These are phyloP conservation scores for Decorospora gaudefroyi DNA, from an alignment of 2,329 filamentous ascomycete genomes.

Conservation along the genomic window DNA sequence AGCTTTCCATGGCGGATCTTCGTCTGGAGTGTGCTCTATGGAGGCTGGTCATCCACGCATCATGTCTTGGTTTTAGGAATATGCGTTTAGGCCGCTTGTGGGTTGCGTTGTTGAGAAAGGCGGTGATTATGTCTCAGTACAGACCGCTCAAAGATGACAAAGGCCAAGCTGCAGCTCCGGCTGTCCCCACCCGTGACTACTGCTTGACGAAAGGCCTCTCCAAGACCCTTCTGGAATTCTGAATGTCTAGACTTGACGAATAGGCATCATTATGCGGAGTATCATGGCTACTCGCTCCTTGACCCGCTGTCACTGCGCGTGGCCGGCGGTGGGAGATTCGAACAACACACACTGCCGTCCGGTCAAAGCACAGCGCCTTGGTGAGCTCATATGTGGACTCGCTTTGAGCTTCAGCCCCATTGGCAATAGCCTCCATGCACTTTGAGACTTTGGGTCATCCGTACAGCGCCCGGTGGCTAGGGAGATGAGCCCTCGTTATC, in stretches of 20 bases:
- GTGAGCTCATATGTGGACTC: constrained; percentile 4
- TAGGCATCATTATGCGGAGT: constrained; percentile 14
- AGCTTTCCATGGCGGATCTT: constrained; percentile 14
- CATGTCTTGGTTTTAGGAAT: constrained; percentile 12
- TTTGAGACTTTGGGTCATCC: constrained; percentile 21
- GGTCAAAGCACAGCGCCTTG: constrained; percentile 21
- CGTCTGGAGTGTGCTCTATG: constrained; percentile 28
- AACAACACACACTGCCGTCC: constrained; percentile 32
- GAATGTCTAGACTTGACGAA: constrained; percentile 11
- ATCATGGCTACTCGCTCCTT: constrained; percentile 15
- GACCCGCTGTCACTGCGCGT: constrained; percentile 27
- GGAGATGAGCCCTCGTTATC: constrained; percentile 11
- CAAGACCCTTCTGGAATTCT: constrained; percentile 22
- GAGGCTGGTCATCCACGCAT: constrained; percentile 26
- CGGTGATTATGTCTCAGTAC: constrained; percentile 37
- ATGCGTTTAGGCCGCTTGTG: constrained; percentile 21
- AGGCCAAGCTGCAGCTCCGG: constrained; percentile 26
- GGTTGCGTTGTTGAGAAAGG: constrained; percentile 11
- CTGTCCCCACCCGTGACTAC: constrained; percentile 24
- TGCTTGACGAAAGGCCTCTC: constrained; percentile 11
- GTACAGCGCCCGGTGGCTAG: constrained; percentile 16
- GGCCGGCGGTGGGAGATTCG: constrained; percentile 38
- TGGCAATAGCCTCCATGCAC: constrained; percentile 10
- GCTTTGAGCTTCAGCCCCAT: constrained; percentile 2
- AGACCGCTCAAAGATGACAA: constrained; percentile 33